Percentiles rank a stretch among this genome's conserved stretches.
phyloP scores from a whole-genome alignment of 2,329 filamentous ascomycete genomes.

The Aspergillus persii region DNA sequence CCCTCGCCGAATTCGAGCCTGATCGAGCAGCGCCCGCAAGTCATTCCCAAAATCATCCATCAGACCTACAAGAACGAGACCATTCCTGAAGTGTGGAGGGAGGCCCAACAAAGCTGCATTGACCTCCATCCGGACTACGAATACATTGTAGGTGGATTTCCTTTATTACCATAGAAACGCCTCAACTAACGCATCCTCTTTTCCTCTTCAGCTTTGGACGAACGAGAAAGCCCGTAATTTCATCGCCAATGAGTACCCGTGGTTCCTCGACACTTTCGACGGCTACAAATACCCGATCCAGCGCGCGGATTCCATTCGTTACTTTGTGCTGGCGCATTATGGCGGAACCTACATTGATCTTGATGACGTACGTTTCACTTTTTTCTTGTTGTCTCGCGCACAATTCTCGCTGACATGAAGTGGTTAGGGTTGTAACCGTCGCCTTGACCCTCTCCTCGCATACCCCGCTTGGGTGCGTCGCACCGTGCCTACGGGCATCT shows the following conservation, averaged over 20 bases:
- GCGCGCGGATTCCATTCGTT: conserved; percentile 73
- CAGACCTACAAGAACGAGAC: conserved; percentile 72
- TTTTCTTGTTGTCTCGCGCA: background rate
- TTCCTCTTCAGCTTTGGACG: conserved; percentile 65
- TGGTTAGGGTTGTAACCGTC: conserved; percentile 63
- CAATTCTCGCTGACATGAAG: conserved; percentile 13
- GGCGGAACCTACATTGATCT: conserved; percentile 81
- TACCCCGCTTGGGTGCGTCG: conserved; percentile 70
- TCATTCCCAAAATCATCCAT: conserved; percentile 76
- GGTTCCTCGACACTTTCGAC: conserved; percentile 74
- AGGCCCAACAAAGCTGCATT: conserved; percentile 64
- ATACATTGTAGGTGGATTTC: conserved; percentile 58
- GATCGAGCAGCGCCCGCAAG: conserved; percentile 55
- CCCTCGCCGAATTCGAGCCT: conserved; percentile 62
- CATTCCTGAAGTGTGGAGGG: conserved; percentile 65
- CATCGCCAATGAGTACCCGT: conserved; percentile 70
- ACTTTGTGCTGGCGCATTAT: conserved; percentile 74
- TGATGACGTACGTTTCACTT: conserved; percentile 57
- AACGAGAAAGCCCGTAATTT: conserved; percentile 68
- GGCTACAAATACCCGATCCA: conserved; percentile 73
- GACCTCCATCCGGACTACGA: conserved; percentile 69
- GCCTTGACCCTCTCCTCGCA: conserved; percentile 64
- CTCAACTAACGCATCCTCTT: conserved; percentile 18
- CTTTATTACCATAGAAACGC: background rate
- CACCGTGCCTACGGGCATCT: conserved; percentile 73